phyloP scores from a whole-genome alignment of 2,329 filamentous ascomycete genomes.

The Paecilomyces sp. region DNA sequence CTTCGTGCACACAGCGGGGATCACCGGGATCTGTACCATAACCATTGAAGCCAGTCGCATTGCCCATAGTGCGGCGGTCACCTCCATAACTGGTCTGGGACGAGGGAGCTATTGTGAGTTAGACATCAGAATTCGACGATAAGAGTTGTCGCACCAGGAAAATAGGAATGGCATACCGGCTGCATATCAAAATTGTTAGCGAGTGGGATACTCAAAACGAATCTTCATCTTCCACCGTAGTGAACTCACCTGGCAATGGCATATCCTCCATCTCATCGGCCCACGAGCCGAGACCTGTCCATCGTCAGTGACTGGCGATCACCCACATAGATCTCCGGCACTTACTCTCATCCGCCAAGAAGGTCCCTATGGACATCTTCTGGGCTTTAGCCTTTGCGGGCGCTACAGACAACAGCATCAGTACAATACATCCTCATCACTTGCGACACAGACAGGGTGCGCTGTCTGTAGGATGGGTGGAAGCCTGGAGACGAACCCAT shows the following conservation, averaged over 20 bases:
- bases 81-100: conserved; percentile 40
- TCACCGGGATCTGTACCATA: conserved; percentile 20
- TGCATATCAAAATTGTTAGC: conserved; percentile 11
- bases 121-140: conserved; percentile 9
- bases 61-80: conserved; percentile 43
- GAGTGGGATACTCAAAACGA: conserved; percentile 5
- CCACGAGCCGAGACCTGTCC: conserved; percentile 76
- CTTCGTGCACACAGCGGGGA: conserved; percentile 6
- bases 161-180: conserved; percentile 18
- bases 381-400: conserved; percentile 88
- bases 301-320: conserved; percentile 19
- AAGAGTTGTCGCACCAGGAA: conserved; percentile 3
- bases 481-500: conserved; percentile 41
- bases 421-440: conserved; percentile 22
- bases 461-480: background rate
- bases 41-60: conserved; percentile 24
- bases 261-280: conserved; percentile 96
- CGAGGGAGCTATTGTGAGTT: conserved; percentile 27
- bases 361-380: conserved; percentile 97
- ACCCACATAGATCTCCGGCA: conserved; percentile 14
- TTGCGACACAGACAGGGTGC: conserved; percentile 3
- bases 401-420: conserved; percentile 53
- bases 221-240: conserved; percentile 4
- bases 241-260: conserved; percentile 61
- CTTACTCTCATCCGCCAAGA: conserved; percentile 87